A percentile compares a stretch with the other conserved stretches of the same genome.
Evolutionary conservation across 176 grass and related monocot species (phyloP).

Genomic region (Phoenix roebelenii): DNA sequence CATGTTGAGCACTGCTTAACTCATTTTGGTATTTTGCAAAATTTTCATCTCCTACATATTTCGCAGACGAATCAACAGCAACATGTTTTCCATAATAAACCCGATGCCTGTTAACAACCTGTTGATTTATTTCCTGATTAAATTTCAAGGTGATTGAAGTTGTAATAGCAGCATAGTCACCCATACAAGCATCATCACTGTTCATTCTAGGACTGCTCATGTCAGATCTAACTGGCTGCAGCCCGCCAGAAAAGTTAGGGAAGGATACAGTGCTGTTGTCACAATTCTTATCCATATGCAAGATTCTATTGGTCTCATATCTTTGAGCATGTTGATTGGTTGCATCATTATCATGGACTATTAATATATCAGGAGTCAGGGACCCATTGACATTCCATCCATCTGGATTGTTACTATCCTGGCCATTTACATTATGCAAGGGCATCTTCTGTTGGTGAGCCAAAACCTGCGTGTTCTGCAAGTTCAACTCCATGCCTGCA

Average conservation of each 20-base stretch:
- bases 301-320: slow-evolving; percentile 11
- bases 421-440: background rate
- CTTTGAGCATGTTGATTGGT: too few relatives aligned
- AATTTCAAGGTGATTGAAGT: slow-evolving; percentile 31
- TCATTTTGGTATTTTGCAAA: slow-evolving; percentile 2
- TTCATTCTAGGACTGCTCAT: slow-evolving; percentile 19
- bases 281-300: slow-evolving; percentile 31
- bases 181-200: slow-evolving; percentile 29
- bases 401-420: slow-evolving; percentile 2
- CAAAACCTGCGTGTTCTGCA: slow-evolving; percentile 1
- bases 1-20: slow-evolving; percentile 29
- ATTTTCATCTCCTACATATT: slow-evolving; percentile 5
- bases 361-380: slow-evolving; percentile 22
- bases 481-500: slow-evolving; percentile 4
- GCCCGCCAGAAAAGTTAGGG: slow-evolving; percentile 5
- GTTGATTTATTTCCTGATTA: slow-evolving; percentile 29
- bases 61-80: background rate
- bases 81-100: slow-evolving; percentile 7
- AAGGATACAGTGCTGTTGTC: slow-evolving; percentile 35
- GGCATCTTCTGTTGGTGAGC: slow-evolving; percentile 4
- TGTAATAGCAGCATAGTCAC: slow-evolving; percentile 30
- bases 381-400: slow-evolving; percentile 4
- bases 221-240: slow-evolving; percentile 46
- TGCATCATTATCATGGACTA: too few relatives aligned
- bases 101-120: background rate